Conservation (phyloP, 2,329 filamentous ascomycete genomes). For the Lachnellula hyalina region DNA sequence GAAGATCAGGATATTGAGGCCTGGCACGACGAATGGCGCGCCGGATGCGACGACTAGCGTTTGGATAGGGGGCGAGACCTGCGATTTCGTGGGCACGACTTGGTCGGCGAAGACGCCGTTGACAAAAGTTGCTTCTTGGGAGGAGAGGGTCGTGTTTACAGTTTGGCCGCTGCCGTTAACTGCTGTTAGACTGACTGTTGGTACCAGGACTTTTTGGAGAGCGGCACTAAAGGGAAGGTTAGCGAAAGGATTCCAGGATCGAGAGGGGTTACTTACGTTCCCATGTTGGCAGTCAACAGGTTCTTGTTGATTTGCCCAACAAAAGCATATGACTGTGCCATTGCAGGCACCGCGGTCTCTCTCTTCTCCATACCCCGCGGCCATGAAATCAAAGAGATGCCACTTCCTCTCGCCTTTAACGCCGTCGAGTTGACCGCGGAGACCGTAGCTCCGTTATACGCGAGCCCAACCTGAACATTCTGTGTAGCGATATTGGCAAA, state of each 20-base stretch:
- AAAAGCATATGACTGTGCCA: conserved; percentile 62
- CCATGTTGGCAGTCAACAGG: conserved; percentile 49
- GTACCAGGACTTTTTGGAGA: conserved; percentile 60
- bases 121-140: conserved; percentile 66
- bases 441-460: conserved; percentile 50
- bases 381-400: conserved; percentile 25
- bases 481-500: conserved; percentile 48
- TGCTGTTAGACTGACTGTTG: conserved; percentile 62
- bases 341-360: conserved; percentile 30
- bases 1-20: conserved; percentile 62
- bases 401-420: conserved; percentile 16
- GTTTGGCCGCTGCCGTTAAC: conserved; percentile 44
- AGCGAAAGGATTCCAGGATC: conserved; percentile 35
- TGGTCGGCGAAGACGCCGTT: conserved; percentile 61
- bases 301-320: conserved; percentile 61
- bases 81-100: conserved; percentile 20
- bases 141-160: conserved; percentile 60
- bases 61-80: conserved; percentile 29
- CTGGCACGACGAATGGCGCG: conserved; percentile 62
- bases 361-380: conserved; percentile 18
- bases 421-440: conserved; percentile 35
- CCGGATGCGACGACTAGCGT: conserved; percentile 31
- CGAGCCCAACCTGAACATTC: conserved; percentile 50
- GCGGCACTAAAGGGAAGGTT: conserved; percentile 16
- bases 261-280: conserved; percentile 46